A percentile compares a stretch with the other conserved stretches of the same genome.
phyloP scores from a whole-genome alignment of 2,329 filamentous ascomycete genomes.

The Alternaria sp. region DNA sequence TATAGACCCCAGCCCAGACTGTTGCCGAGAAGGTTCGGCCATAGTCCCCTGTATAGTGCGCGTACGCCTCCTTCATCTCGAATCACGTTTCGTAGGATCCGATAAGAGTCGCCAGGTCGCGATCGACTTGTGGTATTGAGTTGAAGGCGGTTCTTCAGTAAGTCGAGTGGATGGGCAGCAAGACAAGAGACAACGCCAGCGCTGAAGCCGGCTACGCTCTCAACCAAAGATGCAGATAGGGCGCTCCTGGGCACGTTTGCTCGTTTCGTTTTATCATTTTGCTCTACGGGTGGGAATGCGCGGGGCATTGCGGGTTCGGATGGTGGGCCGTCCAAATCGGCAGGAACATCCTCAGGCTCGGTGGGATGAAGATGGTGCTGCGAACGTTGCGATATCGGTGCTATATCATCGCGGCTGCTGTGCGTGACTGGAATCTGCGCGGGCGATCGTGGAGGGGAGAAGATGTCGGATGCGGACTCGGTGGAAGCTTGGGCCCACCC shows the following conservation, averaged over 20 bases:
- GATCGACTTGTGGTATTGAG: constrained; percentile 53
- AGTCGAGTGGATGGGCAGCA: constrained; percentile 88
- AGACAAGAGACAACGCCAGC: constrained; percentile 88
- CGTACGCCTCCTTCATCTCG: constrained; percentile 63
- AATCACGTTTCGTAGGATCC: constrained; percentile 59
- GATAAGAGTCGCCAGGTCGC: constrained; percentile 59
- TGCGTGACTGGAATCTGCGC: not conserved
- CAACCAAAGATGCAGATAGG: constrained; percentile 73
- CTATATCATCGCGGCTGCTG: constrained; percentile 11
- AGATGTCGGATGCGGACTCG: constrained; percentile 6
- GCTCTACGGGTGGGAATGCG: constrained; percentile 56
- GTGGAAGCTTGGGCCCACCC: constrained; percentile 19
- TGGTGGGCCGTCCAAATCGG: constrained; percentile 9
- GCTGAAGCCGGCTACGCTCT: constrained; percentile 87
- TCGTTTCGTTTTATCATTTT: constrained; percentile 42
- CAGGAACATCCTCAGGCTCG: constrained; percentile 29
- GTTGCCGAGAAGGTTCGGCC: constrained; percentile 90
- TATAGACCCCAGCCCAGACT: constrained; percentile 90
- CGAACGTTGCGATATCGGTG: not conserved
- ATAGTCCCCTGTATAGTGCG: constrained; percentile 86
- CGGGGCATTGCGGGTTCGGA: constrained; percentile 52
- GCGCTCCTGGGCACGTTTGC: constrained; percentile 38
- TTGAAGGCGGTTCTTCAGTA: constrained; percentile 96
- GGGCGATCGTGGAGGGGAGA: constrained; percentile 6
- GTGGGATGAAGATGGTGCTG: not conserved